Conservation (phyloP, 2,329 filamentous ascomycete genomes). For the Samsoniella hepiali region DNA sequence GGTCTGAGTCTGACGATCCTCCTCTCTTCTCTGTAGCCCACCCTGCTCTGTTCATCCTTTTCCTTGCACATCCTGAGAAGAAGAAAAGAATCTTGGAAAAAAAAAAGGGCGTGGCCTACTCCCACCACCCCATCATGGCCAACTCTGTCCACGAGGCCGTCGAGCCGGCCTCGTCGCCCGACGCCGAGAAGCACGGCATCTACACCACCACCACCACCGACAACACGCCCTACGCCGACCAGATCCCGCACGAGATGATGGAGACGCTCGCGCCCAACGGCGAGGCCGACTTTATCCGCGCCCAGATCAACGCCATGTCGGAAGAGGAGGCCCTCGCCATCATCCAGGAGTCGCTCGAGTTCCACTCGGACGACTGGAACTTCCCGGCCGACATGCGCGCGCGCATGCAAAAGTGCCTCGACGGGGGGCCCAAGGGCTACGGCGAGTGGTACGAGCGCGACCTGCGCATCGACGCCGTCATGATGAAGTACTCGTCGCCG, state of each 20-base stretch:
- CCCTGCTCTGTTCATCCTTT: not conserved
- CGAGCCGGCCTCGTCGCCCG: not conserved
- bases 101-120: not conserved
- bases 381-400: conserved; percentile 41
- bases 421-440: conserved; percentile 39
- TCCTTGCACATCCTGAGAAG: not conserved
- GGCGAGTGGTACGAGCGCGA: conserved; percentile 41
- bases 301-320: conserved; percentile 40
- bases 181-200: conserved; percentile 12
- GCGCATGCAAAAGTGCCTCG: conserved; percentile 38
- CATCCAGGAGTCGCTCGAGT: conserved; percentile 35
- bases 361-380: conserved; percentile 44
- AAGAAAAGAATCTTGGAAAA: no score
- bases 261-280: conserved; percentile 42
- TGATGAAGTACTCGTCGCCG: conserved; percentile 40
- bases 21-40: not conserved
- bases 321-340: conserved; percentile 42
- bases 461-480: conserved; percentile 38
- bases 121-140: not conserved
- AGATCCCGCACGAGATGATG: conserved; percentile 38
- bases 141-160: conserved; percentile 15
- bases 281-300: conserved; percentile 40
- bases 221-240: conserved; percentile 28
- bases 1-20: no score
- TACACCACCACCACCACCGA: not conserved